phyloP scores from a whole-genome alignment of 2,329 filamentous ascomycete genomes.

The Phaeosphaeria sp. region DNA sequence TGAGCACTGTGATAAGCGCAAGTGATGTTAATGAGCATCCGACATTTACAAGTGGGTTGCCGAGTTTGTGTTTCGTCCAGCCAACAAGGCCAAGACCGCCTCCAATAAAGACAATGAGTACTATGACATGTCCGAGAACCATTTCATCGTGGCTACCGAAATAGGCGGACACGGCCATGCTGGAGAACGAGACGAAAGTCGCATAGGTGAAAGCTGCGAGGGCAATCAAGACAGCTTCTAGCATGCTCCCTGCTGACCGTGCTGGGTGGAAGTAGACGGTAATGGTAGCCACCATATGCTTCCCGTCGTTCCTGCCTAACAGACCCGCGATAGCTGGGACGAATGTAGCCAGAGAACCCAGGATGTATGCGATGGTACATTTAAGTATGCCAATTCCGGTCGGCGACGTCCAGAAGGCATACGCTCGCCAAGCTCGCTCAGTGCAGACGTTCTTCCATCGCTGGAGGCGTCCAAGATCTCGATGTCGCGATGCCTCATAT shows the following conservation, averaged over 20 bases:
- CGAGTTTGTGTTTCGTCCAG: constrained; percentile 83
- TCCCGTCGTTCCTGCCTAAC: constrained; percentile 84
- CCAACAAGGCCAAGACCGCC: constrained; percentile 86
- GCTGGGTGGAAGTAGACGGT: constrained; percentile 96
- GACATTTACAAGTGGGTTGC: constrained; percentile 81
- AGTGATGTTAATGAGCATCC: constrained; percentile 82
- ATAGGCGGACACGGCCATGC: constrained; percentile 86
- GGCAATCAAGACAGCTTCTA: constrained; percentile 81
- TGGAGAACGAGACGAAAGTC: constrained; percentile 76
- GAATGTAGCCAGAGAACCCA: constrained; percentile 88
- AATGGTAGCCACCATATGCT: constrained; percentile 91
- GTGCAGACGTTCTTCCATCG: constrained; percentile 45
- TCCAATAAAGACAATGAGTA: constrained; percentile 83
- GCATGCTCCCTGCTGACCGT: constrained; percentile 85
- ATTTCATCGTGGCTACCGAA: constrained; percentile 74
- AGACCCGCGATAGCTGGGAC: constrained; percentile 74
- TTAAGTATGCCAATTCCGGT: constrained; percentile 84
- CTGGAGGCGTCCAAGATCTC: constrained; percentile 41
- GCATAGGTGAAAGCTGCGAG: constrained; percentile 81
- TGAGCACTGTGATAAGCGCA: constrained; percentile 86
- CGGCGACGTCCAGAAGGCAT: constrained; percentile 72
- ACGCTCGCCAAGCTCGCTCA: constrained; percentile 46
- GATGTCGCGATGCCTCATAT: constrained; percentile 36
- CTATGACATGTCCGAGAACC: constrained; percentile 76
- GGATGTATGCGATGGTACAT: constrained; percentile 86